Evolutionary conservation across 768 basidiomycete species (phyloP).

Genomic region (Xanthoconium purpureum): DNA sequence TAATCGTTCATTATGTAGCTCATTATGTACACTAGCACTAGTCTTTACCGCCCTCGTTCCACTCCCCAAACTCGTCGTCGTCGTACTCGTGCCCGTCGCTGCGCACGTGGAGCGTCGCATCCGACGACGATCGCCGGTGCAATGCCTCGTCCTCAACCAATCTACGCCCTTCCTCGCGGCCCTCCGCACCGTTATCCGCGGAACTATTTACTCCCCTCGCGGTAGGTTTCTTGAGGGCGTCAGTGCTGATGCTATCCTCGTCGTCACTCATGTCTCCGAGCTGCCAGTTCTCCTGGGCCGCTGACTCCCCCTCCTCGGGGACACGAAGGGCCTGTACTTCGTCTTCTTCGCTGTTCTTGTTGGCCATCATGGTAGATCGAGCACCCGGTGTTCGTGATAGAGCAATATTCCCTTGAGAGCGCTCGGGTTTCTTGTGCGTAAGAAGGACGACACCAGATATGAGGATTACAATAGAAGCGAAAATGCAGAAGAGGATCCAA

Average conservation of each 20-base stretch:
- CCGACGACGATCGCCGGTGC: slow-evolving; percentile 36
- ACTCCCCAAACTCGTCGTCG: slow-evolving; percentile 37
- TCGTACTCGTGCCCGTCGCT: slow-evolving; percentile 5
- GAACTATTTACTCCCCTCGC: slow-evolving; percentile 17
- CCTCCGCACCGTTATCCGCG: slow-evolving; percentile 20
- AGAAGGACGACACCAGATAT: slow-evolving; percentile 91
- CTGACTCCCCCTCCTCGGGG: slow-evolving; percentile 39
- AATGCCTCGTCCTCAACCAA: slow-evolving; percentile 38
- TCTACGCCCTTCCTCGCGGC: slow-evolving; percentile 45
- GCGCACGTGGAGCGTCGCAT: slow-evolving; percentile 32
- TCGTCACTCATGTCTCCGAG: slow-evolving; percentile 72
- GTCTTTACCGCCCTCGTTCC: slow-evolving; percentile 20
- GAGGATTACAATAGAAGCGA: slow-evolving; percentile 80
- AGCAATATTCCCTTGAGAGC: slow-evolving; percentile 27
- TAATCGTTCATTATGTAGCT: not conserved
- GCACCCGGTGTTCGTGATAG: slow-evolving; percentile 23
- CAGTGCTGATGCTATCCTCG: slow-evolving; percentile 46
- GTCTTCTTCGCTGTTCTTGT: slow-evolving; percentile 30
- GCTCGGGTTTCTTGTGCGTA: slow-evolving; percentile 87
- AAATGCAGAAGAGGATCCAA: slow-evolving; percentile 88
- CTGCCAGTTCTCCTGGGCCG: slow-evolving; percentile 52
- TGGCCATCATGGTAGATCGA: slow-evolving; percentile 23
- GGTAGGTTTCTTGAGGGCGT: slow-evolving; percentile 33
- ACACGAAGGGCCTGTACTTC: slow-evolving; percentile 38
- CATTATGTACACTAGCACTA: not conserved